Percentiles rank a stretch among this genome's conserved stretches.
Conservation (phyloP, 2,329 filamentous ascomycete genomes). For the Clarireedia paspali region DNA sequence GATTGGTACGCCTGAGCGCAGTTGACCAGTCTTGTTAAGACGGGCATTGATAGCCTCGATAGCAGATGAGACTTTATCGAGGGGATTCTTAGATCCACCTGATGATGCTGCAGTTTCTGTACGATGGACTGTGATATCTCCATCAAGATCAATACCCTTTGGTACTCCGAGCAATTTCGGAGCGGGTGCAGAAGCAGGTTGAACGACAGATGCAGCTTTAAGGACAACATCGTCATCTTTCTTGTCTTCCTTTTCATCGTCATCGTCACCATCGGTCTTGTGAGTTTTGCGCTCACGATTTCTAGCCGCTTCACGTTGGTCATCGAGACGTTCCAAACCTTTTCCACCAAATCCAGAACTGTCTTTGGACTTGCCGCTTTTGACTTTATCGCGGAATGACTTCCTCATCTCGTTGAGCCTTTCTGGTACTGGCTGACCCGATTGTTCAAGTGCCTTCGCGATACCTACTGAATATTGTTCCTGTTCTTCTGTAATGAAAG, state of each 20-base stretch:
- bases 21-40: conserved; percentile 79
- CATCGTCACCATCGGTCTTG: conserved; percentile 78
- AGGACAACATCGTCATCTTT: conserved; percentile 64
- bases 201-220: conserved; percentile 57
- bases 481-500: conserved; percentile 85
- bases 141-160: conserved; percentile 53
- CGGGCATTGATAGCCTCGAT: conserved; percentile 87
- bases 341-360: conserved; percentile 90
- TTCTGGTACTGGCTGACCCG: conserved; percentile 75
- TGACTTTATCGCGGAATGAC: conserved; percentile 81
- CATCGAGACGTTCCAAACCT: conserved; percentile 83
- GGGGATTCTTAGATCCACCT: conserved; percentile 48
- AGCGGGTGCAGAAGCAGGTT: conserved; percentile 43
- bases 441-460: conserved; percentile 79
- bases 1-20: conserved; percentile 86
- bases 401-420: conserved; percentile 57
- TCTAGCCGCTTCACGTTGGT: conserved; percentile 81
- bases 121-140: conserved; percentile 66
- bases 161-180: conserved; percentile 37
- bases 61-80: conserved; percentile 85
- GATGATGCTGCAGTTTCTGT: conserved; percentile 46
- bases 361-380: conserved; percentile 83
- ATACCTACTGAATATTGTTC: conserved; percentile 86
- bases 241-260: conserved; percentile 68
- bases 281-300: conserved; percentile 82